Evolutionary conservation across 2,329 filamentous ascomycete species (phyloP).

Genomic region (Penicillium sp.): DNA sequence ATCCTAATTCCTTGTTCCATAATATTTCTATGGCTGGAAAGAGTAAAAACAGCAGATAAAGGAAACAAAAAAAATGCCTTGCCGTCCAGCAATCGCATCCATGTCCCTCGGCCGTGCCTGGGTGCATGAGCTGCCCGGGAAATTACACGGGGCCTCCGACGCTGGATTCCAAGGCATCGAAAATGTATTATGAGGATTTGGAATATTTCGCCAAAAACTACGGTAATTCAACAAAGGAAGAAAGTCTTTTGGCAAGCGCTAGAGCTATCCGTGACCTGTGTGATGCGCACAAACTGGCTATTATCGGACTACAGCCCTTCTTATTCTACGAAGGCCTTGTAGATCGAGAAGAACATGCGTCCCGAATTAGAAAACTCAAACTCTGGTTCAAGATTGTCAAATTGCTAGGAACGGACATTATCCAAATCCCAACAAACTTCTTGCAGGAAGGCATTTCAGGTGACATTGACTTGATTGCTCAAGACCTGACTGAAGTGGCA

Average conservation of each 20-base stretch:
- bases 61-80: too few relatives aligned
- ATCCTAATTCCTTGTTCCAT: too few relatives aligned
- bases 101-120: conserved; percentile 71
- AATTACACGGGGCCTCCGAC: conserved; percentile 61
- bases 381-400: conserved; percentile 65
- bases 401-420: conserved; percentile 58
- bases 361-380: conserved; percentile 55
- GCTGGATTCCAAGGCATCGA: conserved; percentile 66
- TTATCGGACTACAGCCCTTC: conserved; percentile 64
- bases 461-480: conserved; percentile 53
- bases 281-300: conserved; percentile 18
- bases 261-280: conserved; percentile 50
- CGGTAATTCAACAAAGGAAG: conserved; percentile 37
- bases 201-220: conserved; percentile 54
- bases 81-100: conserved; percentile 60
- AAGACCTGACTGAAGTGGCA: conserved; percentile 61
- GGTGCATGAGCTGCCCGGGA: conserved; percentile 62
- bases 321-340: conserved; percentile 67
- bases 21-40: too few relatives aligned
- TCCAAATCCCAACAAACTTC: conserved; percentile 67
- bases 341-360: conserved; percentile 53
- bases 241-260: conserved; percentile 57
- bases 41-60: too few relatives aligned
- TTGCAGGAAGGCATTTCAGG: conserved; percentile 47
- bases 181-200: conserved; percentile 76